phyloP scores from a whole-genome alignment of 169 alveolate species.

The Cyclospora cayetanensis region DNA sequence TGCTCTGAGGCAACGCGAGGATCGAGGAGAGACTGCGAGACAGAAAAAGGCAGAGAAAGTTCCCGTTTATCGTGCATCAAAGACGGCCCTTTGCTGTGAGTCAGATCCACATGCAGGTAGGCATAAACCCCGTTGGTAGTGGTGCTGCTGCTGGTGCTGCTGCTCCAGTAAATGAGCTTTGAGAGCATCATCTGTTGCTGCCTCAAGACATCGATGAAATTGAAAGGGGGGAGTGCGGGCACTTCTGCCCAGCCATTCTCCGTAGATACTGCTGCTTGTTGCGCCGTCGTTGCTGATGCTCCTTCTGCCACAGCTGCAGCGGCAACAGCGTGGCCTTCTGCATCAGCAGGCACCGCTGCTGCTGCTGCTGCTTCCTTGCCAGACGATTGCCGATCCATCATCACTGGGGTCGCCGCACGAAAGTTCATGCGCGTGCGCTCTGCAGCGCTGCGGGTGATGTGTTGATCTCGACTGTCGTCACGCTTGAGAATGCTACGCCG shows the following conservation, averaged over 20 bases:
- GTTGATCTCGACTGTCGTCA: no score
- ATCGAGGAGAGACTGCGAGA: not conserved
- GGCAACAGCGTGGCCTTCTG: no score
- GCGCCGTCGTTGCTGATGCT: not conserved
- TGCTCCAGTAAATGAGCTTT: not conserved
- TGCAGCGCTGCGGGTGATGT: no score
- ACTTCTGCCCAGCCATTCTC: not conserved
- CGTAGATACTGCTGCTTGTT: not conserved
- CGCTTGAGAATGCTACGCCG: no score
- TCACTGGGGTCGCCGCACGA: no score
- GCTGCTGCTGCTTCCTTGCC: not conserved
- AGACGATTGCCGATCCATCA: no score
- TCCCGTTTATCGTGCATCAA: not conserved
- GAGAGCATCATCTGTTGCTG: not conserved
- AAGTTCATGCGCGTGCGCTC: no score
- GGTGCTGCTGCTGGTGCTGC: constrained; percentile 15
- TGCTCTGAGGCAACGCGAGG: not conserved
- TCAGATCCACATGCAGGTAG: not conserved
- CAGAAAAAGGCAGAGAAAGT: not conserved
- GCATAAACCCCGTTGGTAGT: not conserved
- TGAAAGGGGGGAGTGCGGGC: not conserved
- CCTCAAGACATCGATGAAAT: not conserved
- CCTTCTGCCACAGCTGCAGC: constrained; percentile 3
- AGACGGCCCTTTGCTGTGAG: not conserved
- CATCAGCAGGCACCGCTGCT: not conserved